Percentiles rank a stretch among this genome's conserved stretches.
These are phyloP conservation scores for Penicillium sp. DNA, from an alignment of 2,329 filamentous ascomycete species.

Conservation along the genomic window DNA sequence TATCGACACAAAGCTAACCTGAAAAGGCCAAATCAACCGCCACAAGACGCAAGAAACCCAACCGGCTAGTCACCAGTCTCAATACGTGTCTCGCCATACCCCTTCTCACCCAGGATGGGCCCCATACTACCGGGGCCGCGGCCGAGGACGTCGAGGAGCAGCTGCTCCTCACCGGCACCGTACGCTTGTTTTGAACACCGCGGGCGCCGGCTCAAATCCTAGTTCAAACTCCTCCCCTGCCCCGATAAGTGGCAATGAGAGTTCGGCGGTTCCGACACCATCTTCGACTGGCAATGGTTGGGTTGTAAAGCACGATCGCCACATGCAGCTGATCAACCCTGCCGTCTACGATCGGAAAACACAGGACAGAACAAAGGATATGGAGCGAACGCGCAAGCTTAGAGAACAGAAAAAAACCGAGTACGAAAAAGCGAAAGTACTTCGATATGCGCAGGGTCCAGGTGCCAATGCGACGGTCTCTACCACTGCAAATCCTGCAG, in stretches of 20 bases:
- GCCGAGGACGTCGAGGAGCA: constrained; percentile 32
- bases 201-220: constrained; percentile 25
- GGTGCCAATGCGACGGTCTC: constrained; percentile 25
- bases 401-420: constrained; percentile 58
- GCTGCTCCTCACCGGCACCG: constrained; percentile 53
- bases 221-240: constrained; percentile 28
- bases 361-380: constrained; percentile 66
- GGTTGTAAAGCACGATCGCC: constrained; percentile 72
- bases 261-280: constrained; percentile 29
- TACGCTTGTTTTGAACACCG: constrained; percentile 65
- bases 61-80: constrained; percentile 24
- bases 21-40: constrained; percentile 72
- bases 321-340: constrained; percentile 80
- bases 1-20: constrained; percentile 11
- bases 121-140: constrained; percentile 46
- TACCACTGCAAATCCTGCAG: constrained; percentile 32
- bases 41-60: constrained; percentile 62
- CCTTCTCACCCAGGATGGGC: constrained; percentile 42
- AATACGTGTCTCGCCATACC: constrained; percentile 32
- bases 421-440: constrained; percentile 48
- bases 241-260: constrained; percentile 29
- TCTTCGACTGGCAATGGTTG: constrained; percentile 52
- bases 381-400: constrained; percentile 63
- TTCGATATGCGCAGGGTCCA: constrained; percentile 40
- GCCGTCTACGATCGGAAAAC: constrained; percentile 73